Percentiles rank a stretch among this genome's conserved stretches.
phyloP scores from a whole-genome alignment of 2,329 filamentous ascomycete species.

The Colletotrichum sp. region DNA sequence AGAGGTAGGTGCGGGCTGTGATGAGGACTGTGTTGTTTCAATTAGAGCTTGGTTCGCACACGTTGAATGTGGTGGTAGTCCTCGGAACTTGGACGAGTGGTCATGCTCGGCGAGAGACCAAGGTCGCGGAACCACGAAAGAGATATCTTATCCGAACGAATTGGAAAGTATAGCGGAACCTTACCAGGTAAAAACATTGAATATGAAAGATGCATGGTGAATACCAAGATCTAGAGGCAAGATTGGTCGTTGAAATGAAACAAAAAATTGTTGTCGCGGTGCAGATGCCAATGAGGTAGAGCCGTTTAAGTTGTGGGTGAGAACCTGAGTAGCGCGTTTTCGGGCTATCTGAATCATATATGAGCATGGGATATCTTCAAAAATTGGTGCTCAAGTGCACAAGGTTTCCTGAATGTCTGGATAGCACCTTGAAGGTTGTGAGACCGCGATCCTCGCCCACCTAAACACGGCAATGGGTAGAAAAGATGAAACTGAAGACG shows the following conservation, averaged over 20 bases:
- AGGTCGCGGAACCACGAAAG: background rate
- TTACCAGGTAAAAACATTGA: background rate
- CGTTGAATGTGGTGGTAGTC: background rate
- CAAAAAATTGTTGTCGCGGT: too few relatives aligned
- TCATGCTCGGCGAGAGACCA: background rate
- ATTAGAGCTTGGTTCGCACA: accelerated
- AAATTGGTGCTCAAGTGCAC: background rate
- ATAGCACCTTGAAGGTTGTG: background rate
- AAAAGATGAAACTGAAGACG: background rate
- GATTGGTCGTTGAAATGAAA: background rate
- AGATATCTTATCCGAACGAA: background rate
- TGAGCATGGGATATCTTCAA: accelerated
- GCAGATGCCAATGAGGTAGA: accelerated
- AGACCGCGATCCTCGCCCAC: background rate
- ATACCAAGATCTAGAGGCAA: background rate
- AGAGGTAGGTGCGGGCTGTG: background rate
- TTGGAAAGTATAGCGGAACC: background rate
- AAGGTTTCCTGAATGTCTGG: background rate
- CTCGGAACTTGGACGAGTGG: background rate
- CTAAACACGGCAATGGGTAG: accelerated
- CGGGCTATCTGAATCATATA: background rate
- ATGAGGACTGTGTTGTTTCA: accelerated
- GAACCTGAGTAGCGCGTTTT: background rate
- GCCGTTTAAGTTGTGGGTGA: background rate
- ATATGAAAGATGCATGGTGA: background rate